A percentile compares a stretch with the other conserved stretches of the same genome.
Conservation (phyloP, 805 yeast genomes). For the Kodamaea sagamina region DNA sequence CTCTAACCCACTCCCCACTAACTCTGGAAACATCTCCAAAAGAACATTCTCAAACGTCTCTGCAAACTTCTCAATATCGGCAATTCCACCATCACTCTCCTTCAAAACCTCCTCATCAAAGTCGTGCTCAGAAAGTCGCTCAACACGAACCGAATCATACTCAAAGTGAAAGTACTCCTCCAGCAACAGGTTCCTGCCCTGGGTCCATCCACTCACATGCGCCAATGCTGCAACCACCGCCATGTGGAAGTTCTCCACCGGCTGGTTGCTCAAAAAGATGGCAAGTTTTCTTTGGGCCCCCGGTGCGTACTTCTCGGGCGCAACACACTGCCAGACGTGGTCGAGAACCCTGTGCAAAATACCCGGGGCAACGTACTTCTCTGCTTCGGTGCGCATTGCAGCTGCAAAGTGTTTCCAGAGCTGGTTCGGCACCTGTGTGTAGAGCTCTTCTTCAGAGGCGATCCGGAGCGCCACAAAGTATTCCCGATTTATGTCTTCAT, state of each 20-base stretch:
- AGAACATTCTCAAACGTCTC: no score
- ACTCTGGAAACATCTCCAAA: no score
- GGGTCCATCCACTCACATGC: neutral
- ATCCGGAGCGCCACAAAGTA: neutral
- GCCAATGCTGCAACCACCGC: neutral
- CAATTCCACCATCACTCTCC: neutral
- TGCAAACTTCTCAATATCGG: no score
- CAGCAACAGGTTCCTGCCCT: neutral
- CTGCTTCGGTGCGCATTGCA: neutral
- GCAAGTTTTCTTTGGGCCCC: slow-evolving; percentile 1
- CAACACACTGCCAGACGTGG: neutral
- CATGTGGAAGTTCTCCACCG: neutral
- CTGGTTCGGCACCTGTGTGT: neutral
- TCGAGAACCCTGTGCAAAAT: neutral
- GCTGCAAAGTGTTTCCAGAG: neutral
- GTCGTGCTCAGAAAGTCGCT: neutral
- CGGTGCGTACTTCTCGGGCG: neutral
- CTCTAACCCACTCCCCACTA: no score
- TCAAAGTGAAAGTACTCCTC: neutral
- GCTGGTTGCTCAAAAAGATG: neutral
- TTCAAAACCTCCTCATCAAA: neutral
- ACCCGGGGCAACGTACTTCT: neutral
- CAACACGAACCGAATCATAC: neutral
- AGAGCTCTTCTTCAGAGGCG: neutral
- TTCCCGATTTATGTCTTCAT: neutral